Evolutionary conservation across 257 asterid species (phyloP), one percentile per base, ranked within the genome.

Genomic region (Phtheirospermum japonicum): DNA sequence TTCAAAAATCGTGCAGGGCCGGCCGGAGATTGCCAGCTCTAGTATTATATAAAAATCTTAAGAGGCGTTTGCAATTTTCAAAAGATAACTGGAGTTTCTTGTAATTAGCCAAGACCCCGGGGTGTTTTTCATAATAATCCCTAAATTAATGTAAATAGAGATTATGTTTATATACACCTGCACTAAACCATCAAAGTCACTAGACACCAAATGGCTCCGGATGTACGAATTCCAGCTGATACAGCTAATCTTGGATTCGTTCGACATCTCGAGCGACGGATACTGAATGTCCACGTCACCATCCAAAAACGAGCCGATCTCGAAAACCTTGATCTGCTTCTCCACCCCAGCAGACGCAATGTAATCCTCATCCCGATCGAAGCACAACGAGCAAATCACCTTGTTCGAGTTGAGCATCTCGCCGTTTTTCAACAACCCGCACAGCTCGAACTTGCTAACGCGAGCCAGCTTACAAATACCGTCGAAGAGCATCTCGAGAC

Each of bases 151-250:
- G 0, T 23, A 40, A 30, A 40, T 9, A 34, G 40, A 9, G 40
- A 34, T 23, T n/a, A n/a, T n/a, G n/a, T n/a, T n/a, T 23, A 23
- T 23, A 3, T 23, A 23, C 10, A 80, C 88, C 88, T 84, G 74
- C 59, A 84, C 88, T 8, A 70, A 9, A 46, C 91, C 91, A 33
- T 79, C 82, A 28, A 77, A 79, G 48, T 84, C 86, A 0, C 79
- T 33, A 4, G 88, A 81, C 34, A 75, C 88, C 58, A 84, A 45
- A 71, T 79, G 75, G 60, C 64, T 84, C 36, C 48, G 73, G 69
- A 84, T 77, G 75, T 81, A 75, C 28, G 17, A 65, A 69, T 84
- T 84, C 91, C 91, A 84, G 74, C 84, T 73, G 48, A 81, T 50
- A 23, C 84, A 79, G 53, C 82, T 84, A 17, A 84, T 50, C 76